phyloP scores from a whole-genome alignment of 805 yeast species.

The Sugiyamaella marilandica region DNA sequence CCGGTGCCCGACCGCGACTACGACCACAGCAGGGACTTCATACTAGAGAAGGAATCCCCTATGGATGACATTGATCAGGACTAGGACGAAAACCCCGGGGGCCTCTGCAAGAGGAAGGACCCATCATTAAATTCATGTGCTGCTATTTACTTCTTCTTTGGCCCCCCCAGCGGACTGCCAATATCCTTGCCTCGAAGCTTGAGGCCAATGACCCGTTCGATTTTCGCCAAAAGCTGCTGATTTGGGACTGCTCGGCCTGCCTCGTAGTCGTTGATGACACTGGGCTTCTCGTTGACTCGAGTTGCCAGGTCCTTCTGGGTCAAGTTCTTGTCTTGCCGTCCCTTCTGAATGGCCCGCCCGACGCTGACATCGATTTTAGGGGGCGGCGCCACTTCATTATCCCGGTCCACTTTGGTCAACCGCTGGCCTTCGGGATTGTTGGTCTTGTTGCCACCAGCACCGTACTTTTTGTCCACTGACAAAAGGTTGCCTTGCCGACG shows the following conservation, averaged over 20 bases:
- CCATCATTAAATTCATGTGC: not conserved
- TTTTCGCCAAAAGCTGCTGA: constrained; percentile 87
- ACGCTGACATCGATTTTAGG: constrained; percentile 79
- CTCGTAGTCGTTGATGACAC: constrained; percentile 91
- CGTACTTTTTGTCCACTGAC: constrained; percentile 90
- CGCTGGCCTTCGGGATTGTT: constrained; percentile 87
- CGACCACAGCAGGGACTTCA: not conserved
- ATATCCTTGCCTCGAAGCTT: constrained; percentile 94
- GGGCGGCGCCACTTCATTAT: constrained; percentile 89
- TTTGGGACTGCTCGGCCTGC: constrained; percentile 95
- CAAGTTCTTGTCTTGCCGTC: constrained; percentile 79
- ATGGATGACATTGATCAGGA: not conserved
- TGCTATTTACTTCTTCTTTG: constrained; percentile 36
- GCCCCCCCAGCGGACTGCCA: constrained; percentile 71
- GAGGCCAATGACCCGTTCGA: constrained; percentile 91
- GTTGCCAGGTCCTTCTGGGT: constrained; percentile 97
- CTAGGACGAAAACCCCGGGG: not conserved
- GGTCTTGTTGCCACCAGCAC: constrained; percentile 52
- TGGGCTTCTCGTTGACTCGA: constrained; percentile 92
- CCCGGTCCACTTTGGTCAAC: constrained; percentile 86
- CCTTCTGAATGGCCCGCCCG: constrained; percentile 81
- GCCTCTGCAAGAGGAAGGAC: not conserved
- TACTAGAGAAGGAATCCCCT: not conserved
- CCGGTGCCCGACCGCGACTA: constrained; percentile 15
- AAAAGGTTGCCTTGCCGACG: constrained; percentile 87